Percentiles rank a stretch among this genome's conserved stretches.
phyloP scores from a whole-genome alignment of 768 basidiomycete genomes.

The Tephrocybe sp. region DNA sequence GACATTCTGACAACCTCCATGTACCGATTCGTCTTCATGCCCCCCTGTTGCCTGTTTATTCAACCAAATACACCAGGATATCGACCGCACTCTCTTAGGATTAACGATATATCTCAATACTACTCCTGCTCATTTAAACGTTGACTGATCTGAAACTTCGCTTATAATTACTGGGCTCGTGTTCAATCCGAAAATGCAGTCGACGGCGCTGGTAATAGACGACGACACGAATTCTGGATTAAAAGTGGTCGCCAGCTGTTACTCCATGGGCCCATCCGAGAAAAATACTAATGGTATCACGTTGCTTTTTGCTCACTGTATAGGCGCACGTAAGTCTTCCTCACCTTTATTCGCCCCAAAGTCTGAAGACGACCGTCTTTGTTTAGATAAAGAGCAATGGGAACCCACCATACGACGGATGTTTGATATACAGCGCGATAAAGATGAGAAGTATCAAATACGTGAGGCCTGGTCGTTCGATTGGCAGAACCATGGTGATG shows the following conservation, averaged over 20 bases:
- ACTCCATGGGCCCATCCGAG: slow-evolving; percentile 25
- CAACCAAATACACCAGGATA: no score
- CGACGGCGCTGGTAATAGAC: neutral
- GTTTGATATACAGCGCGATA: slow-evolving; percentile 27
- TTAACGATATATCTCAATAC: no score
- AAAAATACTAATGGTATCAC: slow-evolving; percentile 36
- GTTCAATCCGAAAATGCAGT: neutral
- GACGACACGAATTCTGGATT: slow-evolving; percentile 15
- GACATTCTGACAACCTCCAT: no score
- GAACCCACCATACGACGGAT: slow-evolving; percentile 42
- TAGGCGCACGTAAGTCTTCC: slow-evolving; percentile 40
- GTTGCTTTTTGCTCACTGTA: slow-evolving; percentile 45
- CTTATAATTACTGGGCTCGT: neutral
- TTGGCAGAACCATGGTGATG: slow-evolving; percentile 49
- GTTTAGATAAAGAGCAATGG: slow-evolving; percentile 58
- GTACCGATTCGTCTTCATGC: no score
- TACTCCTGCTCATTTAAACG: no score
- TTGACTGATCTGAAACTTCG: no score
- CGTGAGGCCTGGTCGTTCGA: slow-evolving; percentile 51
- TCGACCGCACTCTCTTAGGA: no score
- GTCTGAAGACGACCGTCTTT: neutral
- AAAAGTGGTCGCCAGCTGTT: slow-evolving; percentile 46
- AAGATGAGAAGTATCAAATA: slow-evolving; percentile 21
- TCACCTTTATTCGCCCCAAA: neutral
- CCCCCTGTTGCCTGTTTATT: no score